Base-by-base conservation (phyloP, 2,329 filamentous ascomycete genomes). In the Penicillium sp. region DNA sequence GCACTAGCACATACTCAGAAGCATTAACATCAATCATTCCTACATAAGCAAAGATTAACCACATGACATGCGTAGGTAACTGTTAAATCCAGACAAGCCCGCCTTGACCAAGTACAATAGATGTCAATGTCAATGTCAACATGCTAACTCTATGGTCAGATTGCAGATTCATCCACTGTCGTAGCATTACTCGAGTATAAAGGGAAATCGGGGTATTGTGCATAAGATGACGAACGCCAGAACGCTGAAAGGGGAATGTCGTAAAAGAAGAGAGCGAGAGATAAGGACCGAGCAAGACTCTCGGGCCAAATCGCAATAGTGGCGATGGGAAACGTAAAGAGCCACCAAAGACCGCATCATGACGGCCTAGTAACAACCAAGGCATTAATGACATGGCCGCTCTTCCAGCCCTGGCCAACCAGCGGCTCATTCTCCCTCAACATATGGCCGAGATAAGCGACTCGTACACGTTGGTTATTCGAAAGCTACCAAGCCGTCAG, bases 391-490 rank as follows among this genome's bases (percentile, higher is more conserved):
- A 95, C 80, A 69, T 95, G 84, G 35, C 87, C 89, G 59, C 84
- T 81, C 65, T 87, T 84, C 90, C 90, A 96, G 49, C 89, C 89
- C 65, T 95, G 89, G 3, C 83, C 82, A 45, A 79, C 74, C 19
- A 96, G 74, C 1, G 87, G 82, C 21, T 84, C 71, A 53, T 82
- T 81, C 62, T 93, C 90, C 62, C 87, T 86, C 46, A 96, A 82
- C 50, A 93, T 84, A 70, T 87, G 91, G 64, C 93, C 93, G 74
- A 95, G 82, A 72, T 96, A 96, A 21, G 86, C 87, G 57, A 96
- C 83, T 53, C 86, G 85, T 50, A 96, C 79, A 48, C 81, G 83
- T 59, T 84, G 85, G 45, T 78, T 78, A 8, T 79, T 70, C 2
- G 82, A 73, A 31, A 93, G 77, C 88, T 89, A 64, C 19, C 27